A percentile compares a stretch with the other conserved stretches of the same genome.
Evolutionary conservation across 2,329 filamentous ascomycete genomes (phyloP).

Genomic region (Ceratocystis ficicola): DNA sequence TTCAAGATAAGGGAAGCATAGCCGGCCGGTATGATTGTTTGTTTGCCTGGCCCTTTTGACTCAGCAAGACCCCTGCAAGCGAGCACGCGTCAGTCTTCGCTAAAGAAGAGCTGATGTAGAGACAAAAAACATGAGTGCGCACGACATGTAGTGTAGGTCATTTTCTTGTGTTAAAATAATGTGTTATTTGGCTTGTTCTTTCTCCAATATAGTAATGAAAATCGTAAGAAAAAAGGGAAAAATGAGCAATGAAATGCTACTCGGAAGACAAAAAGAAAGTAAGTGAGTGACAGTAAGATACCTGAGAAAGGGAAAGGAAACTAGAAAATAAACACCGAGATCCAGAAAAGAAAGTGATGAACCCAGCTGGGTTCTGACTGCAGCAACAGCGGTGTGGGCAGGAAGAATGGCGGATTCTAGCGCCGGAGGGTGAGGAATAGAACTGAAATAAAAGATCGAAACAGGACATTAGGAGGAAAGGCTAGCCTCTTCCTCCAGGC

Average conservation of each 20-base stretch:
- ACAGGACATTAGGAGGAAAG: neutral
- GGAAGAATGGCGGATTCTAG: neutral
- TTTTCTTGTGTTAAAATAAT: neutral
- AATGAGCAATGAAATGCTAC: neutral
- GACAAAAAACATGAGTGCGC: neutral
- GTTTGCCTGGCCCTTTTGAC: neutral
- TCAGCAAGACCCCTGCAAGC: neutral
- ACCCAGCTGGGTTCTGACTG: neutral
- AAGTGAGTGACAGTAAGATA: neutral
- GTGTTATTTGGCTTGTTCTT: neutral
- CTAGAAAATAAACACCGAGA: constrained; percentile 8
- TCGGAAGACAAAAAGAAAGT: neutral
- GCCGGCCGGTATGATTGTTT: neutral
- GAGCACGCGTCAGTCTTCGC: neutral
- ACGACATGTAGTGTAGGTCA: neutral
- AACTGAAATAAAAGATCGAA: neutral
- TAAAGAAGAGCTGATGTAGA: neutral
- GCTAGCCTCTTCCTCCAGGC: neutral
- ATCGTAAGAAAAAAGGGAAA: neutral
- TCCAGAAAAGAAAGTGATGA: neutral
- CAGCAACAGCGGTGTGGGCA: neutral
- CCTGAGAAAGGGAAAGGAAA: neutral
- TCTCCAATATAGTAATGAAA: too few relatives aligned
- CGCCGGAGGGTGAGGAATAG: neutral
- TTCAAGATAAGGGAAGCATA: too few relatives aligned